A percentile compares a stretch with the other conserved stretches of the same genome.
phyloP scores from a whole-genome alignment of 139 green algal genomes.

The Chlorella vulgaris region DNA sequence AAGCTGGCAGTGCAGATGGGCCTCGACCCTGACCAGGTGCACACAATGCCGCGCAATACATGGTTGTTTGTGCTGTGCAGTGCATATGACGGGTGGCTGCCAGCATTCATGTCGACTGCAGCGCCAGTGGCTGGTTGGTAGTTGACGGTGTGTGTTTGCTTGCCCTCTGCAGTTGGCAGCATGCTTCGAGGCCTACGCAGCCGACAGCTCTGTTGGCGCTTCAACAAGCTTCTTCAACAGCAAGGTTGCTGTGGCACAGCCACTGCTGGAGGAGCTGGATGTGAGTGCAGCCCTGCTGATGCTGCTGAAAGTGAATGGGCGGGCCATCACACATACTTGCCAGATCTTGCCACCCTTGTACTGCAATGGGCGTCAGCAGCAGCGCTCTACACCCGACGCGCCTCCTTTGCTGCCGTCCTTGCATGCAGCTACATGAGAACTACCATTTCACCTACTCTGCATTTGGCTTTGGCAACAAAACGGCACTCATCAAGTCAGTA shows the following conservation, averaged over 20 bases:
- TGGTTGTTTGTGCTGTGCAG: neutral
- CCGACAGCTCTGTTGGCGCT: neutral
- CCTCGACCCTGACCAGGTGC: neutral
- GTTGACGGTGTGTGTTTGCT: neutral
- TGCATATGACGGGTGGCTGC: no score
- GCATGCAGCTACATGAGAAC: neutral
- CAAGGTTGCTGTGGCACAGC: no score
- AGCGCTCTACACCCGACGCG: no score
- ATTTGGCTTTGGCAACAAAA: constrained; percentile 7
- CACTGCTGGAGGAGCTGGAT: neutral
- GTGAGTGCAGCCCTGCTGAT: neutral
- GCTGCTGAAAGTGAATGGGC: no score
- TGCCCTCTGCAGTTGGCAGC: neutral
- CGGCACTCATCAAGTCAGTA: constrained; percentile 19
- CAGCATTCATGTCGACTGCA: no score
- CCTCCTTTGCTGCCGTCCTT: neutral
- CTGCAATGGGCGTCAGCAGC: no score
- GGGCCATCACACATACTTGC: no score
- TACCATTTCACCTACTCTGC: constrained; percentile 2
- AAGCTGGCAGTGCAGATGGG: neutral
- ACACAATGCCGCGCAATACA: neutral
- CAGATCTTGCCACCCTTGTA: no score
- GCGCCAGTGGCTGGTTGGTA: no score
- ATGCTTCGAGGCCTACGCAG: constrained; percentile 11
- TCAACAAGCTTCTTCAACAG: neutral